Evolutionary conservation across 1,284 basidiomycete species (phyloP), one percentile per base, ranked within the genome.

Genomic region (Vanrija pseudolonga): DNA sequence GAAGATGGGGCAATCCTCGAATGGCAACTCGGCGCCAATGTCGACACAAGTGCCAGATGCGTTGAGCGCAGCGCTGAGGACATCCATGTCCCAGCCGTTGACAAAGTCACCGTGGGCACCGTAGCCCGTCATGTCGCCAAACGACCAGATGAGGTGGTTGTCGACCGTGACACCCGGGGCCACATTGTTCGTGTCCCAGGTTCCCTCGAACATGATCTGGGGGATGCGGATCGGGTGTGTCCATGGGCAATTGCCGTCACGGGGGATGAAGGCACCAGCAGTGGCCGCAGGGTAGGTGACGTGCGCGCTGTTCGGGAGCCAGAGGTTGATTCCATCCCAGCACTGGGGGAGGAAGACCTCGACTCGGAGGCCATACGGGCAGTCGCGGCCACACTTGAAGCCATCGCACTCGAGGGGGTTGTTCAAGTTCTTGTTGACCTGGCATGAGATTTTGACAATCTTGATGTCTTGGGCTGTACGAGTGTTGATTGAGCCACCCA

Each of bases 141-240:
- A 71, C 19, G 73, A 68, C 71, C 71, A 73, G 12, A 62, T 64
- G 18, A 73, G 54, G 24, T 71, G 61, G 7, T 65, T 66, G 39
- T 50, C 57, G 24, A 66, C 40, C 0, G 63, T 24, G 4, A 57
- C 62, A 36, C 64, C 64, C 1, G 62, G 61, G 41, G 56, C 51
- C 38, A 53, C 56, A 0, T 45, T 36, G 15, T 55, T 51, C 9
- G 62, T 61, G 14, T 59, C 42, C 49, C 56, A 69, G n/a, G 64
- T 64, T 50, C 60, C 65, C 50, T 73, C 71, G 51, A 72, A 59
- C 53, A 67, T 58, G 53, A 73, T 66, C 26, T 59, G 50, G 1
- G 70, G 70, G 15, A 73, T 26, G 36, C 65, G 63, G 50, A 71
- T 60, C 8, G 69, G 71, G 53, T 72, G 68, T 26, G 65, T 61